phyloP scores from a whole-genome alignment of 2,329 filamentous ascomycete genomes.

The Fusarium bulbicola region DNA sequence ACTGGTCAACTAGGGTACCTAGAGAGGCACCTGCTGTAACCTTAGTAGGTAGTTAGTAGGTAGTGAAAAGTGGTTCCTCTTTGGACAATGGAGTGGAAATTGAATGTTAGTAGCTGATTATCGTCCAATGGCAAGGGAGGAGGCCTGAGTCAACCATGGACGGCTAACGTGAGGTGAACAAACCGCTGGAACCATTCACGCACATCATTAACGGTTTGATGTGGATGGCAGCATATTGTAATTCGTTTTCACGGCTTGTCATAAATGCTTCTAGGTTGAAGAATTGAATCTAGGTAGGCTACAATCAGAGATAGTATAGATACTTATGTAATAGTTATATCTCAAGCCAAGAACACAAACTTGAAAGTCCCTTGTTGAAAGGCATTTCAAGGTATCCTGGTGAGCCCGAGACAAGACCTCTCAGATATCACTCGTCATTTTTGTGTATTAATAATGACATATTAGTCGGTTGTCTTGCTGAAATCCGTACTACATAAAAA shows the following conservation, averaged over 20 bases:
- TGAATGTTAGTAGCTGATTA: slow-evolving; percentile 2
- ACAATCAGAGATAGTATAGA: background rate
- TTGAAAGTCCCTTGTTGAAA: background rate
- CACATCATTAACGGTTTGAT: background rate
- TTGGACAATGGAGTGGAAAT: slow-evolving; percentile 13
- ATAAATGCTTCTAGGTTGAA: too few species aligned
- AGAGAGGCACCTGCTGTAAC: slow-evolving; percentile 23
- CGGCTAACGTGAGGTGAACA: background rate
- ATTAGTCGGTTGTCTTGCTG: background rate
- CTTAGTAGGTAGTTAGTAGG: background rate
- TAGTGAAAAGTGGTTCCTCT: slow-evolving; percentile 21
- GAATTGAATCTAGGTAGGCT: background rate
- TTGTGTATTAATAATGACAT: background rate
- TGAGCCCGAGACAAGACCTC: background rate
- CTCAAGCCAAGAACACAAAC: background rate
- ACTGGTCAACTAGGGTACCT: slow-evolving; percentile 16
- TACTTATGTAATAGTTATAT: background rate
- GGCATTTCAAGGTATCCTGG: background rate
- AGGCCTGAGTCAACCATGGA: background rate
- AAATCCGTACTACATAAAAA: background rate
- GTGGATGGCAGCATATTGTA: background rate
- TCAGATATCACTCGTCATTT: background rate
- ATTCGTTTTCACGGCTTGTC: background rate
- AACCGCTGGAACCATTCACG: background rate
- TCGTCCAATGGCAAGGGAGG: slow-evolving; percentile 1